Percentiles rank a stretch among this genome's conserved stretches.
phyloP scores from a whole-genome alignment of 495 filamentous ascomycete genomes.

The Talaromyces stipitatus region DNA sequence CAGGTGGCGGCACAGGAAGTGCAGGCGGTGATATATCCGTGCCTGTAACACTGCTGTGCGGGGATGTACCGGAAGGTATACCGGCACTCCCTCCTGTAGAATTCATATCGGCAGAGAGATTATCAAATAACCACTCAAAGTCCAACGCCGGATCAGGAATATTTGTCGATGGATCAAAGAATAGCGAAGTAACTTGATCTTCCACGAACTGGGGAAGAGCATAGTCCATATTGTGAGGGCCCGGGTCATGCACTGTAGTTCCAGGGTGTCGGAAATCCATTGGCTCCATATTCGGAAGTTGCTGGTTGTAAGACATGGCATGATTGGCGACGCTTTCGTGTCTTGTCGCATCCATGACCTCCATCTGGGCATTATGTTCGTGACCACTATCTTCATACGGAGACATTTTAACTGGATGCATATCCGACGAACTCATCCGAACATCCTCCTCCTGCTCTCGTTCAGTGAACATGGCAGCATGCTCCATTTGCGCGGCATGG shows the following conservation, averaged over 20 bases:
- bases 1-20: neutral
- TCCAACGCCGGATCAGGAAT: conserved; percentile 9
- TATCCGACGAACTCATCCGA: neutral
- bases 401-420: neutral
- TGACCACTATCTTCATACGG: neutral
- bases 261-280: neutral
- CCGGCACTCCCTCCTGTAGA: neutral
- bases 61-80: conserved; percentile 3
- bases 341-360: neutral
- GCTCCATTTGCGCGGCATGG: neutral
- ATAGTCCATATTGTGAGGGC: neutral
- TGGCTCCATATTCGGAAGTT: neutral
- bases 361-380: neutral
- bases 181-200: conserved; percentile 10
- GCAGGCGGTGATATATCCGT: conserved; percentile 10
- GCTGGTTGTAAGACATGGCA: neutral
- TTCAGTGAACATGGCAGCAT: conserved; percentile 5
- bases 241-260: neutral
- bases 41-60: neutral
- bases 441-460: conserved; percentile 4
- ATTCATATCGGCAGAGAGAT: conserved; percentile 7
- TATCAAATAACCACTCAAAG: conserved; percentile 13
- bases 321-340: neutral
- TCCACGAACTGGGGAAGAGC: neutral
- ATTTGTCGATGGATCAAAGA: conserved; percentile 9